Evolutionary conservation across 495 filamentous ascomycete species (phyloP).

Genomic region (Evernia prunastri): DNA sequence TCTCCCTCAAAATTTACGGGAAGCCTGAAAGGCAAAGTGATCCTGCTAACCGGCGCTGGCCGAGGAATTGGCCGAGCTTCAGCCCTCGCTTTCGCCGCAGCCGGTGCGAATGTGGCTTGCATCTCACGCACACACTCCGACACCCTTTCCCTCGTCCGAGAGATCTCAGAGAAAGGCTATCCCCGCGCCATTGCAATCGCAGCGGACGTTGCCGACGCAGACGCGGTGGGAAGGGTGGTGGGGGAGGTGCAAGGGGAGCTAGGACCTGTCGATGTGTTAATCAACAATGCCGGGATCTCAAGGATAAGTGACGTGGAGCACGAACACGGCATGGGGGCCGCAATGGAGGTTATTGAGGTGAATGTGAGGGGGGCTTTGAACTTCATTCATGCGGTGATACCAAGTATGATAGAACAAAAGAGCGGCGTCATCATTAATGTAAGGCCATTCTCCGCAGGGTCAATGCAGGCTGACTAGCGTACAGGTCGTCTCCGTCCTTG

Average conservation of each 20-base stretch:
- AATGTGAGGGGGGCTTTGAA: conserved; percentile 24
- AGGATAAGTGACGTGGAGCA: conserved; percentile 25
- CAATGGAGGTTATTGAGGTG: conserved; percentile 26
- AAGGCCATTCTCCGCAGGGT: not conserved
- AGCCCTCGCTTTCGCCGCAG: conserved; percentile 58
- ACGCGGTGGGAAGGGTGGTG: conserved; percentile 14
- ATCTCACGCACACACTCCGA: conserved; percentile 21
- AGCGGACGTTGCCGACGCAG: conserved; percentile 24
- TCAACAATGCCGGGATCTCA: conserved; percentile 26
- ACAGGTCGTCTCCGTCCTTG: conserved; percentile 22
- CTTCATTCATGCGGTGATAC: conserved; percentile 27
- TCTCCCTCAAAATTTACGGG: conserved; percentile 25
- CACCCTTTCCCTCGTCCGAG: conserved; percentile 7
- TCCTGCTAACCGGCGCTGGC: conserved; percentile 64
- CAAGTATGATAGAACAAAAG: conserved; percentile 22
- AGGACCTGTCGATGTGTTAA: conserved; percentile 29
- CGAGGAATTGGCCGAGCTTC: conserved; percentile 64
- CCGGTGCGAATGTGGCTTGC: conserved; percentile 62
- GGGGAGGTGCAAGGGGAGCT: conserved; percentile 20
- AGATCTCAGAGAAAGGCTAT: conserved; percentile 22
- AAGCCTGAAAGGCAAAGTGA: conserved; percentile 59
- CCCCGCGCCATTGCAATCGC: conserved; percentile 23
- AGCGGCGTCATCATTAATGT: conserved; percentile 28
- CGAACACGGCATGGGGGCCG: conserved; percentile 23
- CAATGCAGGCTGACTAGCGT: not conserved